Evolutionary conservation across 83 land plant species (phyloP).

Genomic region (Picea engelmannii): DNA sequence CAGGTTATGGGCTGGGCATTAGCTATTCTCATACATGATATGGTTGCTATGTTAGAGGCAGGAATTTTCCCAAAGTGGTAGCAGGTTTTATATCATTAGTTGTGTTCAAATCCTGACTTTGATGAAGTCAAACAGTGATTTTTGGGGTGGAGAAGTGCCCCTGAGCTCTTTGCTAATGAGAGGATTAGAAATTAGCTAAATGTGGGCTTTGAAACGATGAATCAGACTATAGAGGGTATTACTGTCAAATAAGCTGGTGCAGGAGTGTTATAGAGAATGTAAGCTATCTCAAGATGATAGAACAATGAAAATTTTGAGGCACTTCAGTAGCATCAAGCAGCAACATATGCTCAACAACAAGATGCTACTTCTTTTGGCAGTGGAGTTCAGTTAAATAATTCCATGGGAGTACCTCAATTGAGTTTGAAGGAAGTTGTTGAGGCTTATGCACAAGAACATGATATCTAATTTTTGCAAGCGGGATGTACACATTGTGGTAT

Average conservation of each 20-base stretch:
- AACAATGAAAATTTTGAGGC: constrained; percentile 77
- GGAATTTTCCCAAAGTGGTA: too few species aligned
- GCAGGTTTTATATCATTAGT: too few species aligned
- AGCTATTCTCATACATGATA: constrained; percentile 76
- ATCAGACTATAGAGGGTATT: constrained; percentile 74
- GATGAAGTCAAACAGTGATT: constrained; percentile 87
- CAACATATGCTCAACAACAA: constrained; percentile 47
- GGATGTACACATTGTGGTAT: too few species aligned
- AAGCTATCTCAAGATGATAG: constrained; percentile 70
- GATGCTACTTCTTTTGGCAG: constrained; percentile 19
- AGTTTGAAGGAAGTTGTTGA: too few species aligned
- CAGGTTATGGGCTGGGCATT: constrained; percentile 94
- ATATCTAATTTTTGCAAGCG: too few species aligned
- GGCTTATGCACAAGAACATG: too few species aligned
- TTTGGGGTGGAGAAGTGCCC: constrained; percentile 83
- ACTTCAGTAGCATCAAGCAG: constrained; percentile 53
- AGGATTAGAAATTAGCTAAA: constrained; percentile 64
- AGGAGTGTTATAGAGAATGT: constrained; percentile 53
- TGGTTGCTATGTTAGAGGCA: constrained; percentile 65
- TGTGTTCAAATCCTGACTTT: constrained; percentile 72
- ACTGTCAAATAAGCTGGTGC: constrained; percentile 73
- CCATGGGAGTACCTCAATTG: background rate
- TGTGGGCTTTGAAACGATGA: constrained; percentile 84
- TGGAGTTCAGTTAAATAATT: constrained; percentile 19
- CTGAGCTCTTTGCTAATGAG: constrained; percentile 82